A percentile compares a stretch with the other conserved stretches of the same genome.
Conservation (phyloP, 331 rosid genomes). For the Acacia pycnantha region DNA sequence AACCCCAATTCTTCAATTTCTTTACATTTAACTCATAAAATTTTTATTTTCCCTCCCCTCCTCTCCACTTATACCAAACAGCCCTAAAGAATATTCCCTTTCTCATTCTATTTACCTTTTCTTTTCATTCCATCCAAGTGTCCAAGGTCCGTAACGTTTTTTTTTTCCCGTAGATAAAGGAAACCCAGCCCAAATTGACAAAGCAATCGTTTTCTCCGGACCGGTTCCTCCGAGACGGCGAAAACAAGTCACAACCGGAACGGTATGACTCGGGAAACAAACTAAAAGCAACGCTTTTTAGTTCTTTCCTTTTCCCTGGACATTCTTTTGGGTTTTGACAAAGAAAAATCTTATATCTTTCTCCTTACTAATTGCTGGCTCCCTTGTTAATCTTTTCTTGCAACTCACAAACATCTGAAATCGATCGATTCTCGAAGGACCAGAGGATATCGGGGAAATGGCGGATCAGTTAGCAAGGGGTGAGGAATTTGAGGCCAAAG, state of each 20-base stretch:
- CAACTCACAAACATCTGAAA: not conserved
- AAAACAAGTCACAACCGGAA: not conserved
- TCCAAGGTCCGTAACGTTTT: not conserved
- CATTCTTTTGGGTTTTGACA: not conserved
- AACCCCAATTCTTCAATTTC: no score
- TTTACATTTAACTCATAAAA: no score
- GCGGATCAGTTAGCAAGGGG: slow-evolving; percentile 73
- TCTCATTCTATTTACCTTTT: not conserved
- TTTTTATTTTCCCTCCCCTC: no score
- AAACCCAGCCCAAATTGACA: not conserved
- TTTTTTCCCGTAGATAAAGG: not conserved
- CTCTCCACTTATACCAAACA: no score
- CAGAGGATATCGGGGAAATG: slow-evolving; percentile 39
- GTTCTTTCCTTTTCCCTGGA: not conserved
- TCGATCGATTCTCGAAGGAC: slow-evolving; percentile 5
- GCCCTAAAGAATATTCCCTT: not conserved
- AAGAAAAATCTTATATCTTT: not conserved
- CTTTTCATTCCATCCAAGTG: not conserved
- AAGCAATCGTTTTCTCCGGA: not conserved
- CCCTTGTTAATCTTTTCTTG: not conserved
- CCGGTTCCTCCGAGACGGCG: not conserved
- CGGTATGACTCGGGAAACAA: not conserved
- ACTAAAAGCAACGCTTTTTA: not conserved
- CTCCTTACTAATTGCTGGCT: not conserved
- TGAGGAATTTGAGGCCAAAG: slow-evolving; percentile 78